phyloP scores from a whole-genome alignment of 305 asterid species.

The Salvia sclarea region DNA sequence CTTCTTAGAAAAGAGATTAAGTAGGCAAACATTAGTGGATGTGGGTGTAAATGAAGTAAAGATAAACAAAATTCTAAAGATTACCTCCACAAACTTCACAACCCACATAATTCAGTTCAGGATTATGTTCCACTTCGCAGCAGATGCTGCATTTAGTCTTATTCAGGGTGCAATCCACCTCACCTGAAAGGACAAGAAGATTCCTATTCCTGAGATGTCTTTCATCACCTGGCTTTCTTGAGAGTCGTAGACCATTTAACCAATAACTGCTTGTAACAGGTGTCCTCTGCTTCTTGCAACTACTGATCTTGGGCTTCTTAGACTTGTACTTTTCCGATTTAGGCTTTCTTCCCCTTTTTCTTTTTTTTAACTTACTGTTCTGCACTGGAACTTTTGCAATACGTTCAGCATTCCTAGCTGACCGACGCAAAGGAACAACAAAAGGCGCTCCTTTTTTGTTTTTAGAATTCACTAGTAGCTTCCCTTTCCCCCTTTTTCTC shows the following conservation, averaged over 20 bases:
- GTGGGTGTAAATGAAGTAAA: constrained; percentile 22
- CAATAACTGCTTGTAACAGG: constrained; percentile 60
- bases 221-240: constrained; percentile 67
- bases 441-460: constrained; percentile 42
- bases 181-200: constrained; percentile 59
- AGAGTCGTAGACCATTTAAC: constrained; percentile 73
- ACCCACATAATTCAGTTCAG: constrained; percentile 65
- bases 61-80: constrained; percentile 18
- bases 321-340: constrained; percentile 42
- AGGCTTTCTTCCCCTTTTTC: constrained; percentile 53
- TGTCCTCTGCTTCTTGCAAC: constrained; percentile 61
- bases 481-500: constrained; percentile 46
- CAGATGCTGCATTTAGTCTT: constrained; percentile 77
- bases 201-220: constrained; percentile 57
- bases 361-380: constrained; percentile 45
- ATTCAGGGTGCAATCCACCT: constrained; percentile 35
- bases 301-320: constrained; percentile 40
- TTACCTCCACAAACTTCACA: constrained; percentile 94
- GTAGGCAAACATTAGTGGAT: constrained; percentile 5
- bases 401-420: constrained; percentile 70
- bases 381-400: constrained; percentile 40
- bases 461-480: constrained; percentile 42
- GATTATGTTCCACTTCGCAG: constrained; percentile 57
- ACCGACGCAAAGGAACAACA: constrained; percentile 78
- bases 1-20: constrained; percentile 21